Percentiles rank a stretch among this genome's conserved stretches.
phyloP scores from a whole-genome alignment of 1,284 basidiomycete species.

The Marasmius fiardii region DNA sequence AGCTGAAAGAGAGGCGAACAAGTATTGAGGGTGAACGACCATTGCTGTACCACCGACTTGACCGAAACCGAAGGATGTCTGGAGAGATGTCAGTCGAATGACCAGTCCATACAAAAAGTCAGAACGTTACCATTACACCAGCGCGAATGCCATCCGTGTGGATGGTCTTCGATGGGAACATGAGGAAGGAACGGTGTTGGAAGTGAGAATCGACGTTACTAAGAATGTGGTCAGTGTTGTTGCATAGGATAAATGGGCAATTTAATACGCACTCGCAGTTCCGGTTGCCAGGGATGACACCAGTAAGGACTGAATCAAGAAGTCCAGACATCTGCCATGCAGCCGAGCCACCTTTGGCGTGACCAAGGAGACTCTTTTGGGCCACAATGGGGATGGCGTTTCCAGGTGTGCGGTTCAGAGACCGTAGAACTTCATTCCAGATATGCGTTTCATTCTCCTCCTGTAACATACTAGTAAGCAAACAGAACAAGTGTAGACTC shows the following conservation, averaged over 20 bases:
- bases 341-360: slow-evolving; percentile 96
- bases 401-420: slow-evolving; percentile 84
- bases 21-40: slow-evolving; percentile 88
- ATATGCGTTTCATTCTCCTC: slow-evolving; percentile 98
- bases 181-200: slow-evolving; percentile 84
- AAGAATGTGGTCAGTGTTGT: slow-evolving; percentile 22
- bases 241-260: neutral
- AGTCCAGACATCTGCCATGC: slow-evolving; percentile 98
- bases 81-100: slow-evolving; percentile 12
- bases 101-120: slow-evolving; percentile 3
- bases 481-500: slow-evolving; percentile 4
- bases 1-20: slow-evolving; percentile 81
- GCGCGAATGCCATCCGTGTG: slow-evolving; percentile 90
- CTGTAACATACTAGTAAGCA: slow-evolving; percentile 27
- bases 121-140: slow-evolving; percentile 71
- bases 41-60: slow-evolving; percentile 95
- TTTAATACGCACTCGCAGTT: slow-evolving; percentile 79
- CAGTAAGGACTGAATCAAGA: slow-evolving; percentile 82
- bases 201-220: slow-evolving; percentile 94
- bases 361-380: slow-evolving; percentile 95
- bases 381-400: slow-evolving; percentile 97
- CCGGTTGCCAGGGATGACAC: slow-evolving; percentile 95
- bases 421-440: slow-evolving; percentile 92
- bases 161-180: slow-evolving; percentile 97
- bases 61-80: slow-evolving; percentile 98